A percentile compares a stretch with the other conserved stretches of the same genome.
Evolutionary conservation across 148 eudicot genomes (phyloP).

Genomic region (Rhododendron molle): DNA sequence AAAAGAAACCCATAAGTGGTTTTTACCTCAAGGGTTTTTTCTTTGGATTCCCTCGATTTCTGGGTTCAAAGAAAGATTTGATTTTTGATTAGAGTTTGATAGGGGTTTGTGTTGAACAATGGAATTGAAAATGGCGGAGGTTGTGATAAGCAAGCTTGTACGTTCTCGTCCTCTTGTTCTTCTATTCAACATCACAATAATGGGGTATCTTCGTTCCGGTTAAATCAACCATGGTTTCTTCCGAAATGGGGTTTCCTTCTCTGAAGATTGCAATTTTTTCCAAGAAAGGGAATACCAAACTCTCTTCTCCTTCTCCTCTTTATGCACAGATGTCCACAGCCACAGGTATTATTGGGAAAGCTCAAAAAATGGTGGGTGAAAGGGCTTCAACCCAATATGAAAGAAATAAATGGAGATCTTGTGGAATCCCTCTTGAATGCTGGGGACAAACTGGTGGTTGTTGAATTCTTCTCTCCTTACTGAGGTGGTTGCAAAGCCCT

Average conservation of each 20-base stretch:
- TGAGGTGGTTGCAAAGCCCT: constrained; percentile 89
- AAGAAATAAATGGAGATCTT: constrained; percentile 52
- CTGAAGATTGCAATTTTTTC: background rate
- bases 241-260: constrained; percentile 12
- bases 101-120: background rate
- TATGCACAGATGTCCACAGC: constrained; percentile 9
- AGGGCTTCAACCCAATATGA: constrained; percentile 37
- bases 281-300: constrained; percentile 15
- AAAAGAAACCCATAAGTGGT: background rate
- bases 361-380: too few species aligned
- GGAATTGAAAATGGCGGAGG: constrained; percentile 24
- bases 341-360: too few species aligned
- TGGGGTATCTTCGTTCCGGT: constrained; percentile 9
- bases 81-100: background rate
- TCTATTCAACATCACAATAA: background rate
- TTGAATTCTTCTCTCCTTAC: constrained; percentile 82
- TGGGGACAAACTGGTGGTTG: constrained; percentile 63
- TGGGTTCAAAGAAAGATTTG: background rate
- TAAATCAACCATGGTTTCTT: constrained; percentile 19
- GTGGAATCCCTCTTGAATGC: constrained; percentile 59
- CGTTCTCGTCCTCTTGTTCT: constrained; percentile 21
- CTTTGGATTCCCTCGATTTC: background rate
- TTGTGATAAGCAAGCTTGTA: constrained; percentile 18
- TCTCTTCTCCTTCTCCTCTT: constrained; percentile 12
- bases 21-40: background rate